Percentiles rank a stretch among this genome's conserved stretches.
These are phyloP conservation scores for Aspergillus chevalieri DNA, from an alignment of 2,329 filamentous ascomycete genomes.

Conservation along the genomic window DNA sequence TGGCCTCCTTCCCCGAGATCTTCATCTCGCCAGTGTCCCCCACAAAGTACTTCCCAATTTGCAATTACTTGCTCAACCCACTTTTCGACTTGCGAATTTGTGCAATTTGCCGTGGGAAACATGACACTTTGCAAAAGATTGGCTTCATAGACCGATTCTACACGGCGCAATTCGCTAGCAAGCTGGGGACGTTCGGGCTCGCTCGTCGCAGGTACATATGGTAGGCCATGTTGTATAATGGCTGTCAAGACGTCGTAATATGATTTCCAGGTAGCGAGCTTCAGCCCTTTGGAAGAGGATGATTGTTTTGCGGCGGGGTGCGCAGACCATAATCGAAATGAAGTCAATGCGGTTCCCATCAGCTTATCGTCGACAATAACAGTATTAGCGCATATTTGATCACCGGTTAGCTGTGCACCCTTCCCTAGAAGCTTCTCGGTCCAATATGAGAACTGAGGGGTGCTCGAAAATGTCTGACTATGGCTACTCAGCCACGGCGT, in stretches of 20 bases:
- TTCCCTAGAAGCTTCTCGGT: constrained; percentile 71
- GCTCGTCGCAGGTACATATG: constrained; percentile 31
- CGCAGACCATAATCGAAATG: constrained; percentile 44
- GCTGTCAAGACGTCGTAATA: constrained; percentile 76
- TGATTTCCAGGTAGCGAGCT: constrained; percentile 65
- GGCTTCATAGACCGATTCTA: constrained; percentile 73
- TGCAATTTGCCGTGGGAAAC: constrained; percentile 78
- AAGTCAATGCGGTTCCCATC: constrained; percentile 37
- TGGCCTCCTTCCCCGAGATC: constrained; percentile 79
- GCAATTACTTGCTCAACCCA: constrained; percentile 73
- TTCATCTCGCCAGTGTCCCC: constrained; percentile 69
- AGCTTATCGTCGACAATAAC: constrained; percentile 18
- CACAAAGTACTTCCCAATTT: constrained; percentile 81
- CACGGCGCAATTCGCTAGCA: constrained; percentile 68
- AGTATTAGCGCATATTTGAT: constrained; percentile 35
- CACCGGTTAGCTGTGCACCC: constrained; percentile 62
- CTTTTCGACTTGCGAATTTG: constrained; percentile 70
- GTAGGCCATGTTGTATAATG: constrained; percentile 56
- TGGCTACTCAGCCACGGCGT: constrained; percentile 53
- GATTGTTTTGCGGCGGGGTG: constrained; percentile 32
- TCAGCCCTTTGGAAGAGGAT: constrained; percentile 15
- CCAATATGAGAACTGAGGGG: constrained; percentile 68
- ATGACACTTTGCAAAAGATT: constrained; percentile 69
- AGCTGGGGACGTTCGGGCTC: constrained; percentile 55
- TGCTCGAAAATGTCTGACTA: constrained; percentile 37